Evolutionary conservation across 1,284 basidiomycete genomes (phyloP).

Genomic region (Boletus sp.): DNA sequence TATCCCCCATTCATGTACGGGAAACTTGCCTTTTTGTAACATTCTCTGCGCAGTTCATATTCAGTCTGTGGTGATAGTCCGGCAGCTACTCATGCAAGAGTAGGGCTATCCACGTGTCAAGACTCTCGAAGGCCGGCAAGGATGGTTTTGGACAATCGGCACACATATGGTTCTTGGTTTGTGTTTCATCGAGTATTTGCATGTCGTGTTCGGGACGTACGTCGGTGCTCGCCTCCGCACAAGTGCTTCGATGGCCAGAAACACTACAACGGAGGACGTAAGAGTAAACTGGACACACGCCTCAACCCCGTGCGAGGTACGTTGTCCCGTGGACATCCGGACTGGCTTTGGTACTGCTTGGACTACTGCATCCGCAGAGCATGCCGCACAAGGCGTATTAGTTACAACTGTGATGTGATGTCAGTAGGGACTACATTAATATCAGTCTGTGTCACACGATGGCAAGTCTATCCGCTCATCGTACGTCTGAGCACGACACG

Average conservation of each 20-base stretch:
- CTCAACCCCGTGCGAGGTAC: conserved; percentile 8
- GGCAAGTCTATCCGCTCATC: conserved; percentile 2
- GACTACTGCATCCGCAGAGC: conserved; percentile 21
- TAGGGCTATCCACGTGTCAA: background rate
- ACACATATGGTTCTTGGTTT: conserved; percentile 18
- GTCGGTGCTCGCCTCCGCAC: conserved; percentile 4
- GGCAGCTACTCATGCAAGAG: conserved; percentile 2
- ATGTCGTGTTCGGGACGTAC: conserved; percentile 11
- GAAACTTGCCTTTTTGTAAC: conserved; percentile 24
- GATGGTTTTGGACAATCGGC: conserved; percentile 9
- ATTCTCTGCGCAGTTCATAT: conserved; percentile 20
- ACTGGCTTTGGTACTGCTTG: conserved; percentile 23
- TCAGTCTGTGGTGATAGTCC: conserved; percentile 21
- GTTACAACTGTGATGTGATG: conserved; percentile 32
- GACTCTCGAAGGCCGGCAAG: background rate
- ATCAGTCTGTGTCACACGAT: conserved; percentile 19
- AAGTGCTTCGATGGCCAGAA: conserved; percentile 8
- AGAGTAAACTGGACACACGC: conserved; percentile 11
- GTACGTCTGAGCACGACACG: conserved; percentile 3
- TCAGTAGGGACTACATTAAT: conserved; percentile 33
- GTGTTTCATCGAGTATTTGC: conserved; percentile 24
- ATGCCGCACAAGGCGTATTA: conserved; percentile 14
- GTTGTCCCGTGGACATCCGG: conserved; percentile 2
- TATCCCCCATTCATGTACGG: conserved; percentile 12
- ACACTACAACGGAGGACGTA: conserved; percentile 2